A percentile compares a stretch with the other conserved stretches of the same genome.
Evolutionary conservation across 257 asterid genomes (phyloP).

Genomic region (Nicotiana otophora): DNA sequence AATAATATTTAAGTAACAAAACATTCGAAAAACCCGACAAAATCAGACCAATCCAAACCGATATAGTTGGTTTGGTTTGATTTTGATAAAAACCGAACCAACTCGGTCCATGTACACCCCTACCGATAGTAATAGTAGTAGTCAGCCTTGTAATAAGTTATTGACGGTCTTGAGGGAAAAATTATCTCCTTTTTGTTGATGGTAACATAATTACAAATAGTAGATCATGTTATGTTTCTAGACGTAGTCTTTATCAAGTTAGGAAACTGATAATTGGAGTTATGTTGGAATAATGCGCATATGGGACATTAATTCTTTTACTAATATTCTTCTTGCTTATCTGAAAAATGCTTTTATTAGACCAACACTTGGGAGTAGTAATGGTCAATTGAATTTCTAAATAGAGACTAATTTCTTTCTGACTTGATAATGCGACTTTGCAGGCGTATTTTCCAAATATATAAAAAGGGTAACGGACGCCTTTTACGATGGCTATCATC

Average conservation of each 20-base stretch:
- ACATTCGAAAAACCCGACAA: no score
- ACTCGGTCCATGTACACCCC: no score
- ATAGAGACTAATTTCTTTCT: background rate
- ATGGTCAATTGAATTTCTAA: background rate
- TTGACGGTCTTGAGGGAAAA: background rate
- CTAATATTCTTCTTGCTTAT: background rate
- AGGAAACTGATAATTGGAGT: background rate
- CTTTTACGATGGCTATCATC: background rate
- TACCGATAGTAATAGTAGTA: no score
- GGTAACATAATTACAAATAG: background rate
- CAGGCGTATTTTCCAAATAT: background rate
- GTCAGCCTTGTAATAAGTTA: no score
- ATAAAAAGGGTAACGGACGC: background rate
- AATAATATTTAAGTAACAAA: no score
- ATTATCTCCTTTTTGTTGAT: background rate
- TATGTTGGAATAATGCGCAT: background rate
- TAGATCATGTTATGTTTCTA: background rate
- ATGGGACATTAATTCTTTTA: background rate
- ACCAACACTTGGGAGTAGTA: background rate
- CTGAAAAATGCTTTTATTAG: background rate
- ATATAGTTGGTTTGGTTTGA: no score
- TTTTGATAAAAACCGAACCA: no score
- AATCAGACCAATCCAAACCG: no score
- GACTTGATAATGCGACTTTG: background rate
- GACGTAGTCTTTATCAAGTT: background rate